phyloP scores from a whole-genome alignment of 805 yeast genomes.

The Candida insectalens region DNA sequence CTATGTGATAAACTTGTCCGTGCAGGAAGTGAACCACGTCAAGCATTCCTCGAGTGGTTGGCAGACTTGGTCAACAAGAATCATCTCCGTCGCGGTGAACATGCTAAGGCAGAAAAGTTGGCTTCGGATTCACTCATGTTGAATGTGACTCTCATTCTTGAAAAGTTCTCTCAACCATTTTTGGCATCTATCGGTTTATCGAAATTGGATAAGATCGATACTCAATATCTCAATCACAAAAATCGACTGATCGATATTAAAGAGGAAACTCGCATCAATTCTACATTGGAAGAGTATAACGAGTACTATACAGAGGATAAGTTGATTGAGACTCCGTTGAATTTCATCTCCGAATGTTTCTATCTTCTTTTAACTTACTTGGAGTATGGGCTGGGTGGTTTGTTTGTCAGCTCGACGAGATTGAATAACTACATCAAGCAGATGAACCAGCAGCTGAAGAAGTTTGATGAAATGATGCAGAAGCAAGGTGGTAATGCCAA shows the following conservation, averaged over 20 bases:
- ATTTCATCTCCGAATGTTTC: constrained; percentile 89
- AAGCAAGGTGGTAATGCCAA: constrained; percentile 5
- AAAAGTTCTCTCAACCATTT: constrained; percentile 77
- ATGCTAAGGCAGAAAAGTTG: constrained; percentile 55
- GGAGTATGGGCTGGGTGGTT: constrained; percentile 86
- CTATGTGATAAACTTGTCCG: constrained; percentile 69
- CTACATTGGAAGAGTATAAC: constrained; percentile 63
- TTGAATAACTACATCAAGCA: constrained; percentile 39
- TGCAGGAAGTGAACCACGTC: constrained; percentile 57
- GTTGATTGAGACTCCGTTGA: constrained; percentile 30
- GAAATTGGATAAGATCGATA: constrained; percentile 71
- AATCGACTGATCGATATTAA: constrained; percentile 48
- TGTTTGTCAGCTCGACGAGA: constrained; percentile 46
- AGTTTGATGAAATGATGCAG: constrained; percentile 30
- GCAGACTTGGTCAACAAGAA: constrained; percentile 69
- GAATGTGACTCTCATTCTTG: constrained; percentile 58
- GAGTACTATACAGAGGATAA: constrained; percentile 38
- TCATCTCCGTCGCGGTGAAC: constrained; percentile 82
- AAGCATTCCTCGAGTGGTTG: constrained; percentile 56
- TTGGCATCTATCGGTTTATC: constrained; percentile 42
- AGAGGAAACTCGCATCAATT: constrained; percentile 77
- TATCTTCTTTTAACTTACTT: constrained; percentile 68
- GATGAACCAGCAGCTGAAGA: constrained; percentile 42
- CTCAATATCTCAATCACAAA: constrained; percentile 50
- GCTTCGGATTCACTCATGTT: constrained; percentile 78